A percentile compares a stretch with the other conserved stretches of the same genome.
These are phyloP conservation scores for Helminthosporium solani DNA, from an alignment of 2,329 filamentous ascomycete species.

Conservation along the genomic window DNA sequence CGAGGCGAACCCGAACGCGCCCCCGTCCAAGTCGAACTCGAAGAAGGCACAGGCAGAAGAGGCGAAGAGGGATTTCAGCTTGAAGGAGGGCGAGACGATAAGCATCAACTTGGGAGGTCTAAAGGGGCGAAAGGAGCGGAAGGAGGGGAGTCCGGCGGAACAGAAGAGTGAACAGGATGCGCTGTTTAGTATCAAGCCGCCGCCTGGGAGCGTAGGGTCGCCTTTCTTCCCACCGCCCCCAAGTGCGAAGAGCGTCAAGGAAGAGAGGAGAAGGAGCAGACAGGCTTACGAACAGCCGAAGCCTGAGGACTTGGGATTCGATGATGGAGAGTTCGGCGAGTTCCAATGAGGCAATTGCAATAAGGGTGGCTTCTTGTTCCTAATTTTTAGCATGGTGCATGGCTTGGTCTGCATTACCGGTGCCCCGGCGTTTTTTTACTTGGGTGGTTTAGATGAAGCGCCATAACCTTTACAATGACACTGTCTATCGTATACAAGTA, in stretches of 20 bases:
- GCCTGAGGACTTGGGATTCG: slow-evolving; percentile 70
- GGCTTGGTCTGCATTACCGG: slow-evolving; percentile 24
- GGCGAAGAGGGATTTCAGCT: slow-evolving; percentile 70
- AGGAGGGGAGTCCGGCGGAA: slow-evolving; percentile 38
- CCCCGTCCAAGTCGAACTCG: slow-evolving; percentile 15
- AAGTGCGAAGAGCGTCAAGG: slow-evolving; percentile 61
- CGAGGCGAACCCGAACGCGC: slow-evolving; percentile 43
- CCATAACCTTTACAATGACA: background rate
- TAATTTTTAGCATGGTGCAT: slow-evolving; percentile 8
- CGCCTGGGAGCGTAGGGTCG: slow-evolving; percentile 51
- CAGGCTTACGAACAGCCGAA: slow-evolving; percentile 45
- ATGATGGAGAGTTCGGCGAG: slow-evolving; percentile 86
- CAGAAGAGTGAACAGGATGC: slow-evolving; percentile 47
- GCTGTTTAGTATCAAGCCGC: slow-evolving; percentile 74
- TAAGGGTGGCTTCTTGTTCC: background rate
- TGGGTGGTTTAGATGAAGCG: background rate
- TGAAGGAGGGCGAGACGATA: slow-evolving; percentile 90
- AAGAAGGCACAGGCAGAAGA: slow-evolving; percentile 49
- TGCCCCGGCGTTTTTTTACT: slow-evolving; percentile 7
- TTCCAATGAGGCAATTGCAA: slow-evolving; percentile 56
- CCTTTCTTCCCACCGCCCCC: slow-evolving; percentile 67
- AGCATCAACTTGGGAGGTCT: slow-evolving; percentile 70
- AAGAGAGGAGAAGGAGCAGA: slow-evolving; percentile 57
- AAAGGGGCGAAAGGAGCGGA: slow-evolving; percentile 49
- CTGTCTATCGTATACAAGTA: slow-evolving; percentile 9